Base-by-base conservation (phyloP, 148 eudicot genomes). In the Chenopodium berlandieri region DNA sequence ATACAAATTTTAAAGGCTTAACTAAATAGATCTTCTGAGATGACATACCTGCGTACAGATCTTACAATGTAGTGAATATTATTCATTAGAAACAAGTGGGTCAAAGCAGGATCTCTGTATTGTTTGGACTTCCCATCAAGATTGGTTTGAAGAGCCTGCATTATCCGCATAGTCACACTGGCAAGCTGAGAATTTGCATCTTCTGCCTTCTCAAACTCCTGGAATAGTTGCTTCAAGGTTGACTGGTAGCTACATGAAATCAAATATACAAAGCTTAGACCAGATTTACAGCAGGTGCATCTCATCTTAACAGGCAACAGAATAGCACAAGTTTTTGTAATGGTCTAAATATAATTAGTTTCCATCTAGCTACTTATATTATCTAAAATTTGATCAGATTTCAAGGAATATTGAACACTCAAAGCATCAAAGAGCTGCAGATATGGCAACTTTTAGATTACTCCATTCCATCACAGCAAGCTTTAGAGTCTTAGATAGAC, bases 131-230 rank as follows among this genome's bases (percentile, higher is more conserved):
- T 96, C 75, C 97, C 95, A 79, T 96, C 99, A 83, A 96, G 88
- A 85, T 96, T 96, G 85, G 91, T 90, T 84, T 96, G 99, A 82
- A 96, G 95, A 86, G 98, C 98, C 90, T 94, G 97, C 99, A 96
- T 92, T 85, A 94, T 96, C 64, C 98, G 88, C 97, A 96, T 92
- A 73, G 97, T 96, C 44, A 94, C 94, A 60, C 93, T 87, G 10
- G 94, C 97, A 67, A 94, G 90, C 91, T 94, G 93, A 25, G 98
- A 90, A 83, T 86, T 88, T 78, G 97, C 83, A 80, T 89, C 90
- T 71, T 88, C 89, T 81, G 87, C 89, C 80, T 81, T 85, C 79
- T 90, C 95, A 85, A 92, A 94, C 87, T 96, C 99, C 87, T 90
- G 93, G 86, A 96, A 96, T 79, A 96, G 97, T 90, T 96, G 98